Evolutionary conservation across 2,329 filamentous ascomycete genomes (phyloP), one percentile per base, ranked within the genome.

Genomic region (Ceratocystis albifundus): DNA sequence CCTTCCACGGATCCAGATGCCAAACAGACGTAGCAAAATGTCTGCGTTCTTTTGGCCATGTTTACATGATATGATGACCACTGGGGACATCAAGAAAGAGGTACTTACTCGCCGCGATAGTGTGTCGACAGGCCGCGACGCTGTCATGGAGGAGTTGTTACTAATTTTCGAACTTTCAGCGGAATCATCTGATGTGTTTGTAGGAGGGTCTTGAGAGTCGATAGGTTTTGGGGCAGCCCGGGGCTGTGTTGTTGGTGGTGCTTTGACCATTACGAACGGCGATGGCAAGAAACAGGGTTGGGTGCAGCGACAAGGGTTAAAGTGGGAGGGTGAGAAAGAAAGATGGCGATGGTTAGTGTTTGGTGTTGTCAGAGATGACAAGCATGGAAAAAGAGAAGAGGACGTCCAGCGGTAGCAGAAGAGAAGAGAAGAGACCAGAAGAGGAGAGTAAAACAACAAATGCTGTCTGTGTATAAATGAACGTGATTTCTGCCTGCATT

Each of bases 331-430:
- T 4, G 15, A 59, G 15, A 25, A 20, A 53, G 48, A 53, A 30
- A 3, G 25, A 5, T n/a, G 17, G 17, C 22, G 53, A 36, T 59
- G 28, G 10, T 28, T 50, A 3, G 73, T 75, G 68, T 76, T 75
- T 55, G 77, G 76, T 71, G 80, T 80, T 69, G 76, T 73, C 61
- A 75, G 73, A 70, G 72, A 74, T 77, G 41, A 6, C n/a, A 15
- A 20, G 20, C 10, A 65, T 59, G 63, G 71, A 44, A 45, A 64
- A 30, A 57, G 45, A 28, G 4, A 44, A 28, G 41, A 12, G 30
- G 50, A 4, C 10, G 28, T 36, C 10, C 28, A 41, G 36, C 1
- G 36, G 12, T 15, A 15, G 10, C 36, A 22, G 6, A 62, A 25
- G 15, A 50, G 22, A 25, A 1, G 15, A 25, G 15, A 17, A 53